phyloP scores from a whole-genome alignment of 2,329 filamentous ascomycete genomes.

The Pseudogymnoascus sp. region DNA sequence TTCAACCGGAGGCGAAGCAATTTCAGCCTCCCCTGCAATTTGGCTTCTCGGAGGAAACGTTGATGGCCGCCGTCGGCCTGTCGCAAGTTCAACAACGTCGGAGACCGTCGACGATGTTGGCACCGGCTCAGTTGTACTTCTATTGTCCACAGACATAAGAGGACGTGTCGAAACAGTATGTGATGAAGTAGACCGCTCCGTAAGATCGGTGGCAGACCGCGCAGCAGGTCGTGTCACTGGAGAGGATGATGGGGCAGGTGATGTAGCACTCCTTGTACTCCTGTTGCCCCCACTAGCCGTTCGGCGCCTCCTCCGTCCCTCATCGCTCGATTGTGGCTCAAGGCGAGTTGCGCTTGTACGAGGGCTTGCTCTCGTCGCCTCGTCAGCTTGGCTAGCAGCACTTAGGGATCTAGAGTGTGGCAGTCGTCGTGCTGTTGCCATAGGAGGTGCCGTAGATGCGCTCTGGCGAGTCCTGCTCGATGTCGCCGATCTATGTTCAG shows the following conservation, averaged over 20 bases:
- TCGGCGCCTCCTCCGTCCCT: slow-evolving; percentile 40
- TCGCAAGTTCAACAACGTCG: neutral
- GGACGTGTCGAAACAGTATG: slow-evolving; percentile 19
- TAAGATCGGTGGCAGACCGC: slow-evolving; percentile 60
- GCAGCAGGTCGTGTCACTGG: slow-evolving; percentile 42
- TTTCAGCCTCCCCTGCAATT: neutral
- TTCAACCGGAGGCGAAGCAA: neutral
- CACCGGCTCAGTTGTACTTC: slow-evolving; percentile 17
- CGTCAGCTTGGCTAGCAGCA: slow-evolving; percentile 38
- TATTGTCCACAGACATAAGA: slow-evolving; percentile 14
- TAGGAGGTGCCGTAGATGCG: slow-evolving; percentile 13
- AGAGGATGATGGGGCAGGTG: slow-evolving; percentile 37
- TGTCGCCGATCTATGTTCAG: slow-evolving; percentile 11
- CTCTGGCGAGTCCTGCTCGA: neutral
- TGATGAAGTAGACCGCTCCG: slow-evolving; percentile 32
- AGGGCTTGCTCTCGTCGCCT: slow-evolving; percentile 42
- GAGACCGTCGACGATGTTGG: neutral
- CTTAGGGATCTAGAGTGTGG: slow-evolving; percentile 42
- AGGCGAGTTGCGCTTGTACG: slow-evolving; percentile 40
- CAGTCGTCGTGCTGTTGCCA: slow-evolving; percentile 25
- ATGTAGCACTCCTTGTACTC: slow-evolving; percentile 45
- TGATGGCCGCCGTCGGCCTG: neutral
- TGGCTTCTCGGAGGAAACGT: neutral
- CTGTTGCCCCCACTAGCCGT: slow-evolving; percentile 40
- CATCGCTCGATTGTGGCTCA: slow-evolving; percentile 43